These are phyloP conservation scores for Thraustochytrium sp. DNA, from an alignment of 352 stramenopile species.

Conservation along the genomic window DNA sequence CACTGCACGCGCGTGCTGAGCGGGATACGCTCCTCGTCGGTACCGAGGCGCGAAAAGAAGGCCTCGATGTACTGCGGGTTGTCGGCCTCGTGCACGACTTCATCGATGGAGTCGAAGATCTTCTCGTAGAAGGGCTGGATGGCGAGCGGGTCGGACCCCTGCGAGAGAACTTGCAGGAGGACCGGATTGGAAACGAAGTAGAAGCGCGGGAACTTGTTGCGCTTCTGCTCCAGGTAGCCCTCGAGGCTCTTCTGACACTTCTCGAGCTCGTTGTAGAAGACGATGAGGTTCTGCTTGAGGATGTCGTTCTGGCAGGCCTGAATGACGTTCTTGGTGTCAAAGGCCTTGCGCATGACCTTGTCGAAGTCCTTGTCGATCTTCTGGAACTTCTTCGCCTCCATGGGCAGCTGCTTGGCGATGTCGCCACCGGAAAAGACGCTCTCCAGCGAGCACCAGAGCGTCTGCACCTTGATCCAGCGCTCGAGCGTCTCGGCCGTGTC, in stretches of 20 bases:
- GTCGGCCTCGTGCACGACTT: conserved; percentile 95
- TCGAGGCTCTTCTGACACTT: conserved; percentile 97
- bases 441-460: conserved; percentile 96
- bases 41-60: conserved; percentile 81
- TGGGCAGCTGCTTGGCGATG: conserved; percentile 97
- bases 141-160: conserved; percentile 90
- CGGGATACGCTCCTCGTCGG: conserved; percentile 76
- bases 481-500: conserved; percentile 95
- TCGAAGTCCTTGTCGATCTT: conserved; percentile 97
- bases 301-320: conserved; percentile 89
- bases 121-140: conserved; percentile 99
- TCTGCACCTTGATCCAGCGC: conserved; percentile 95
- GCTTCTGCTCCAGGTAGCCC: conserved; percentile 96
- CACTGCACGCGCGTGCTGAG: conserved; percentile 90
- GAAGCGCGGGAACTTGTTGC: conserved; percentile 96
- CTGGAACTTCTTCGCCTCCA: conserved; percentile 95
- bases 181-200: conserved; percentile 98
- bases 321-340: conserved; percentile 80
- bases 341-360: conserved; percentile 85
- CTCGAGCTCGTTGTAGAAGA: conserved; percentile 95
- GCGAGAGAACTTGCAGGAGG: conserved; percentile 92
- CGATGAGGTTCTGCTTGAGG: conserved; percentile 89
- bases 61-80: conserved; percentile 91
- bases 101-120: conserved; percentile 96
- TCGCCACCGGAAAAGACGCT: conserved; percentile 96